phyloP scores from a whole-genome alignment of 140 eudicot species.

The Anethum foeniculum region DNA sequence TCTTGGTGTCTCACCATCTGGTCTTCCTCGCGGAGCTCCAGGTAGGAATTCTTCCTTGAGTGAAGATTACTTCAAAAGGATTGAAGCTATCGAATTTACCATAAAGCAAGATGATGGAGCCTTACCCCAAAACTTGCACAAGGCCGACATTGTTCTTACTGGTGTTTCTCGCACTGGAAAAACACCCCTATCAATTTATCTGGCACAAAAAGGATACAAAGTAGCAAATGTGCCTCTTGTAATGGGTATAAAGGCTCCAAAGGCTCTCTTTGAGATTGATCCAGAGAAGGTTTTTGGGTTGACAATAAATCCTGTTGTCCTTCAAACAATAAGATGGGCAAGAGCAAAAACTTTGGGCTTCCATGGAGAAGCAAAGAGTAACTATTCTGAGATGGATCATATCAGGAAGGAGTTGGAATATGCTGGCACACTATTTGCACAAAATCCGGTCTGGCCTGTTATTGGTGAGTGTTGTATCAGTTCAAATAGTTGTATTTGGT shows the following conservation, averaged over 20 bases:
- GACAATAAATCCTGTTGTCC: constrained; percentile 74
- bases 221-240: constrained; percentile 95
- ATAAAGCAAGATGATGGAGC: constrained; percentile 99
- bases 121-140: constrained; percentile 61
- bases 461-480: constrained; percentile 41
- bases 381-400: constrained; percentile 72
- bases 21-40: constrained; percentile 89
- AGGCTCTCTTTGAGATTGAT: constrained; percentile 60
- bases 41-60: constrained; percentile 53
- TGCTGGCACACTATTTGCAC: constrained; percentile 68
- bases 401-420: constrained; percentile 57
- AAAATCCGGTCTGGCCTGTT: constrained; percentile 92
- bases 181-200: constrained; percentile 84
- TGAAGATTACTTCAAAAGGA: constrained; percentile 72
- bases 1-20: constrained; percentile 79
- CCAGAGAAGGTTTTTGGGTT: constrained; percentile 73
- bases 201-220: constrained; percentile 90
- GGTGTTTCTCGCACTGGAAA: constrained; percentile 94
- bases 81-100: constrained; percentile 90
- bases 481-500: neutral
- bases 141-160: constrained; percentile 71
- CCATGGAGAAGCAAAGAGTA: constrained; percentile 33
- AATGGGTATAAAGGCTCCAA: constrained; percentile 60
- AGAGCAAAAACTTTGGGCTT: constrained; percentile 86
- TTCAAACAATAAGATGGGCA: constrained; percentile 72